A percentile compares a stretch with the other conserved stretches of the same genome.
Conservation (phyloP, 129 eudicot genomes). For the Artemisia tridentata region DNA sequence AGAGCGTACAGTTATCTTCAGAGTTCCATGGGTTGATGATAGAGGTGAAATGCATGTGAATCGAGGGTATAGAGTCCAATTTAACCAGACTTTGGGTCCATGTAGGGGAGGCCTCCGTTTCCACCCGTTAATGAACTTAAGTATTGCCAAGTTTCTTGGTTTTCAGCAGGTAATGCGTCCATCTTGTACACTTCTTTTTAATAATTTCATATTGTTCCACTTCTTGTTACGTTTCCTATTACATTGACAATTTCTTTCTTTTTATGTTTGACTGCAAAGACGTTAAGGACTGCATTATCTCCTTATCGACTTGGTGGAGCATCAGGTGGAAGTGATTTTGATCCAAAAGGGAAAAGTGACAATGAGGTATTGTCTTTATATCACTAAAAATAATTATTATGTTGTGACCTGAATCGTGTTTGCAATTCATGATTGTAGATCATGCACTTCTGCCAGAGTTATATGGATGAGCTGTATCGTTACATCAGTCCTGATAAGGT, state of each 20-base stretch:
- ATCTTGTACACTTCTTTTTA: slow-evolving; percentile 1
- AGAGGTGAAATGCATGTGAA: slow-evolving; percentile 94
- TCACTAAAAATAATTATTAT: slow-evolving; percentile 1
- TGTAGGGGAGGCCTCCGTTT: slow-evolving; percentile 97
- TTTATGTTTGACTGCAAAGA: slow-evolving; percentile 43
- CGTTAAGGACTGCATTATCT: slow-evolving; percentile 84
- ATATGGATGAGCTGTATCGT: slow-evolving; percentile 89
- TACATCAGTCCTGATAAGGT: slow-evolving; percentile 98
- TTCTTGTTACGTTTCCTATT: neutral
- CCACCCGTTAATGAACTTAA: slow-evolving; percentile 92
- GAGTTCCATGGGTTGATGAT: slow-evolving; percentile 98
- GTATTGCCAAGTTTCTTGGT: slow-evolving; percentile 91
- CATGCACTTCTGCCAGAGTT: slow-evolving; percentile 97
- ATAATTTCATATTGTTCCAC: neutral
- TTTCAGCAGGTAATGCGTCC: slow-evolving; percentile 74
- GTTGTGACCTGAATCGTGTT: slow-evolving; percentile 8
- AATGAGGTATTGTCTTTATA: slow-evolving; percentile 56
- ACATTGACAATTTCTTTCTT: slow-evolving; percentile 2
- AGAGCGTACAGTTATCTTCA: slow-evolving; percentile 79
- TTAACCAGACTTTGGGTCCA: slow-evolving; percentile 93
- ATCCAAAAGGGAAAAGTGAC: slow-evolving; percentile 95
- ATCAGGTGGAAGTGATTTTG: slow-evolving; percentile 97
- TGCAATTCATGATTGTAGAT: slow-evolving; percentile 44
- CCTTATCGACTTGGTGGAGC: slow-evolving; percentile 99
- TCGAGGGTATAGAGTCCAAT: slow-evolving; percentile 90